Evolutionary conservation across 306 rosid genomes (phyloP), one percentile per base, ranked within the genome.

Genomic region (Castanea mollissima): DNA sequence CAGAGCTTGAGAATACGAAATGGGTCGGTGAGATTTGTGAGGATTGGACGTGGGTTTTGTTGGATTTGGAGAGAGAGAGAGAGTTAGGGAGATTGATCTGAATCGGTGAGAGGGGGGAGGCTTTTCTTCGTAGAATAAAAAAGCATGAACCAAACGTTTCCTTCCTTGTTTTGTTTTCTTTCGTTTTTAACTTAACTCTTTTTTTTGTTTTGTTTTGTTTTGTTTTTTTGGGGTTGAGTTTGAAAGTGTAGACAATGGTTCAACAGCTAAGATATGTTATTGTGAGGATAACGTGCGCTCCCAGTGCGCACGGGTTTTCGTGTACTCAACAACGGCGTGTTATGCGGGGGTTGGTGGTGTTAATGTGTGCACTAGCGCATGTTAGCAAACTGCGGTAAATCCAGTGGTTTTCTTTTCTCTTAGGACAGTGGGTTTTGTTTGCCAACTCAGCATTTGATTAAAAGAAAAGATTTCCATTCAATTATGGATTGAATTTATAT

Each of bases 11-110:
- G 84, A 86, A 78, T 67, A 62, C 10, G 84, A 74, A 90, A 85
- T 81, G 91, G 93, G 89, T 77, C 18, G 63, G 89, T 72, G 79
- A 44, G 89, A 86, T 85, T 91, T 65, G 77, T 38, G 80, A 70
- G 57, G 78, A 87, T 85, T 85, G 32, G 88, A 94, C 92, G 97
- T 91, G 86, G 92, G 96, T 82, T 86, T 77, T 71, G 89, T 55
- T 56, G 85, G 89, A 89, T 82, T 89, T 84, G 77, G 23, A 75
- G 55, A 32, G 76, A 75, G 55, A 32, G 76, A 74, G 77, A 76
- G 76, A 78, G 25, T 41, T 54, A 21, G 80, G 79, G 78, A 41
- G 82, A 84, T 82, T 88, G 97, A 89, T 89, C 92, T 83, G 87
- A 92, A 94, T 92, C 97, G 90, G 78, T 41, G 73, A 32, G 6